Evolutionary conservation across 768 basidiomycete species (phyloP).

Genomic region (Chlorophyllum brunneum): DNA sequence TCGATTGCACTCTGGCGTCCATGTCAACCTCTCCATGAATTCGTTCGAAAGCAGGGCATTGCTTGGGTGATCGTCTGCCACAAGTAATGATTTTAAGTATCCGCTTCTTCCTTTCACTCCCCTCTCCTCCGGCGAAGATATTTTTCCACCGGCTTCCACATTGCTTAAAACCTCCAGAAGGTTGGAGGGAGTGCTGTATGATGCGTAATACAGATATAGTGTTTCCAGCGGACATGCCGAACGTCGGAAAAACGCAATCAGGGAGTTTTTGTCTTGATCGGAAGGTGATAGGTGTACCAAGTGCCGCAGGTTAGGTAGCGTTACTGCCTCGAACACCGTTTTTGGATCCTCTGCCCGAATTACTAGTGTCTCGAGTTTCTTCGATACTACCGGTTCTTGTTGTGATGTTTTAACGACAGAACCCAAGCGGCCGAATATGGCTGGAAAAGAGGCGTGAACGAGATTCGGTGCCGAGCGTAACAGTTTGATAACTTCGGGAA

Average conservation of each 20-base stretch:
- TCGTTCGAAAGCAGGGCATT: constrained; percentile 1
- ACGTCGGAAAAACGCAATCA: constrained; percentile 10
- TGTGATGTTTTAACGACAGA: not conserved
- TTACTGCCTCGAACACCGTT: constrained; percentile 2
- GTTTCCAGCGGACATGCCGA: constrained; percentile 13
- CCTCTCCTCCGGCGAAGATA: not conserved
- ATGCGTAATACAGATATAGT: constrained; percentile 11
- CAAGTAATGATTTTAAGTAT: constrained; percentile 1
- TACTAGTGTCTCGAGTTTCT: constrained; percentile 1
- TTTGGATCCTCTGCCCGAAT: not conserved
- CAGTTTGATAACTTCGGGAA: constrained; percentile 1
- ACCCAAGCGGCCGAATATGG: not conserved
- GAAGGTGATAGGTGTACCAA: constrained; percentile 7
- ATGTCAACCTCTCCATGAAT: constrained; percentile 4
- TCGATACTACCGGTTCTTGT: not conserved
- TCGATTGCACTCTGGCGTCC: not conserved
- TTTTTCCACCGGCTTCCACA: not conserved
- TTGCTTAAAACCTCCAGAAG: constrained; percentile 12
- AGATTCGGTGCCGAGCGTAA: constrained; percentile 11
- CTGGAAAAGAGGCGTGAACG: constrained; percentile 9
- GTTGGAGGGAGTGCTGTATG: not conserved
- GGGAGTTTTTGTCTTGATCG: constrained; percentile 1
- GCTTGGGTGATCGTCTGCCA: not conserved
- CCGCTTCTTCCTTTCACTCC: not conserved
- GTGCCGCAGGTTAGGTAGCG: constrained; percentile 5